These are phyloP conservation scores for Brasenia schreberi DNA, from an alignment of 164 flowering plant genomes.

Conservation along the genomic window DNA sequence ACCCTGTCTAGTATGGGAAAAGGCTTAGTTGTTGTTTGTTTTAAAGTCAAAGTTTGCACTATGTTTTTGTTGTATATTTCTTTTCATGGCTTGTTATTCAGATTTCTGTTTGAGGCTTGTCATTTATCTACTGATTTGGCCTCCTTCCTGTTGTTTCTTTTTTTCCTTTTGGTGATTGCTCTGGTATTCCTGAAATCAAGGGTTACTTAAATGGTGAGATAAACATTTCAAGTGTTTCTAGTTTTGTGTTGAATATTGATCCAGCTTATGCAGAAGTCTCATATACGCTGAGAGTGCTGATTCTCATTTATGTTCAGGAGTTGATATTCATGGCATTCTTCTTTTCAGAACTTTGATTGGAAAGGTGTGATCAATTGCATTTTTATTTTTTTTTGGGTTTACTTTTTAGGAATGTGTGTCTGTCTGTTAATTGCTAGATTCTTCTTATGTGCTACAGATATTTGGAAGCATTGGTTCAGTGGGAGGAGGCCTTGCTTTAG, in stretches of 20 bases:
- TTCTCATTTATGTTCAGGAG: constrained; percentile 67
- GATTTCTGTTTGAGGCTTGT: neutral
- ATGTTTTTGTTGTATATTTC: too few relatives aligned
- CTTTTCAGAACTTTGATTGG: constrained; percentile 93
- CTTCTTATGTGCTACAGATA: too few relatives aligned
- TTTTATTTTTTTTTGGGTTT: neutral
- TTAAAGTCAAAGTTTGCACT: too few relatives aligned
- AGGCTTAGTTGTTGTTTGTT: too few relatives aligned
- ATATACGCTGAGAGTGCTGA: too few relatives aligned
- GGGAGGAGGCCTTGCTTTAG: constrained; percentile 96
- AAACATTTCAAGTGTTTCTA: too few relatives aligned
- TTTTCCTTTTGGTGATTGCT: constrained; percentile 15
- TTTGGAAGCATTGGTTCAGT: constrained; percentile 99
- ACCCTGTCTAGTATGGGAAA: too few relatives aligned
- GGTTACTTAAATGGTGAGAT: constrained; percentile 98
- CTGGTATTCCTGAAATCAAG: constrained; percentile 98
- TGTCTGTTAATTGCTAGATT: neutral
- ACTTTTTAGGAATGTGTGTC: neutral
- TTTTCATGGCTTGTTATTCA: neutral
- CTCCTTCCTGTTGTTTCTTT: neutral
- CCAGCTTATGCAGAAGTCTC: too few relatives aligned
- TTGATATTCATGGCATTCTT: constrained; percentile 87
- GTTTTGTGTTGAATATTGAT: too few relatives aligned
- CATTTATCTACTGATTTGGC: neutral
- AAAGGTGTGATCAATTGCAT: constrained; percentile 37